Base-by-base conservation (phyloP, 2,329 filamentous ascomycete species). In the Trichoderma citrinoviride region DNA sequence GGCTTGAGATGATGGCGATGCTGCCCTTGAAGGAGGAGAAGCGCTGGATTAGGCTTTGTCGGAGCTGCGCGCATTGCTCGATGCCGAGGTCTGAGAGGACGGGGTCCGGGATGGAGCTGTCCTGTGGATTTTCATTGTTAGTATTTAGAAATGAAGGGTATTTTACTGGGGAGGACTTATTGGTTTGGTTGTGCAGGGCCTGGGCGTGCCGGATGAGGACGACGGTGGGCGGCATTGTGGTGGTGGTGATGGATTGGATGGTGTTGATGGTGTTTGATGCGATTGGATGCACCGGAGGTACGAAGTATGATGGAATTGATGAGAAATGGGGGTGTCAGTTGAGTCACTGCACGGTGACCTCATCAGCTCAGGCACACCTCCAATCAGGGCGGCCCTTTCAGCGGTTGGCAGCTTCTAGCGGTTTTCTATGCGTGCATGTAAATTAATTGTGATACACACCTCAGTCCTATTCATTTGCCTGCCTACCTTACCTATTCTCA, bases 171-270 rank as follows among this genome's bases (percentile, higher is more conserved):
- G 52, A 60, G 60, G 27, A 82, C 83, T 77, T 78, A 85, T 85
- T 74, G 56, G 77, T 72, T 15, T 78, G 76, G 66, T 87, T 87
- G 73, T 87, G 84, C n/a, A 80, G 72, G 8, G 81, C 84, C 77
- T 98, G 91, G 17, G 91, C 94, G 82, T 98, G 94, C 70, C 94
- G 90, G 72, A 97, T 89, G 72, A 98, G 82, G 70, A 98, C 90
- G 66, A 97, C 71, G 0, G 79, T 84, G 1, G 83, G 83, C 58
- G 83, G 72, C 84, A 86, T 86, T 29, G 17, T 37, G 37, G 10
- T 14, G 52, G 5, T 23, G 33, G 5, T 52, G 55, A 47, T 33
- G 29, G 7, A 23, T 56, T 25, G 12, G 15, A 7, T 54, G 29
- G 17, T 54, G 19, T 40, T 41, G 29, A 15, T 40, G 44, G 1